Base-by-base conservation (phyloP, 768 basidiomycete genomes). In the Neoboletus subvelutipes region DNA sequence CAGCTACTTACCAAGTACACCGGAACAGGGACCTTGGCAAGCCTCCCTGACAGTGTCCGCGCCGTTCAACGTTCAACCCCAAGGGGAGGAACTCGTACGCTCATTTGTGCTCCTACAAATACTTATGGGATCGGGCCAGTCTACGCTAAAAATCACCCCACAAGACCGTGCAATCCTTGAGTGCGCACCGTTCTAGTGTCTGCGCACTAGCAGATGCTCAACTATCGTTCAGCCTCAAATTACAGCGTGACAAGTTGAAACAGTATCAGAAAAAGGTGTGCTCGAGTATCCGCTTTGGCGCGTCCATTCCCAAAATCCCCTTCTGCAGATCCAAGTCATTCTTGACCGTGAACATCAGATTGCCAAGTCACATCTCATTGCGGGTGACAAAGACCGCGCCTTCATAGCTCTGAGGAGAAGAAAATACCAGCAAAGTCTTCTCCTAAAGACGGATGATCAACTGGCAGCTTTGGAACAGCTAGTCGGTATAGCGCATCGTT, bases 181-280 rank as follows among this genome's bases (percentile, higher is more conserved):
- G 96, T 98, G 61, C 71, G 91, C 81, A 24, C 63, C 29, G 54
- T 56, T 55, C 58, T 56, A 50, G 53, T 55, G 48, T 63, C 50
- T 52, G 37, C 63, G 37, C 12, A 52, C 50, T 46, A 59, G 59
- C 57, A 61, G 52, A 70, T 28, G 52, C 50, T 64, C 62, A 64
- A 58, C 59, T 18, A 24, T 18, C n/a, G n/a, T 68, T 31, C 71
- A 98, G 96, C 70, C 82, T 99, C 63, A 98, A 99, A 75, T 73
- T 97, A 45, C 97, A 99, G 72, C 82, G 97, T 34, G 97, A 99
- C 75, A 98, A 95, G 72, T 76, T 99, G 59, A 89, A 83, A 71
- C 92, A 95, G 71, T 99, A 98, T 68, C 97, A 96, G 82, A 92
- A 87, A 78, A 88, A 88, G 82, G 96, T 92, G n/a, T n/a, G 79